A percentile compares a stretch with the other conserved stretches of the same genome.
These are phyloP conservation scores for Hirsutella minnesotensis DNA, from an alignment of 2,329 filamentous ascomycete species.

Conservation along the genomic window DNA sequence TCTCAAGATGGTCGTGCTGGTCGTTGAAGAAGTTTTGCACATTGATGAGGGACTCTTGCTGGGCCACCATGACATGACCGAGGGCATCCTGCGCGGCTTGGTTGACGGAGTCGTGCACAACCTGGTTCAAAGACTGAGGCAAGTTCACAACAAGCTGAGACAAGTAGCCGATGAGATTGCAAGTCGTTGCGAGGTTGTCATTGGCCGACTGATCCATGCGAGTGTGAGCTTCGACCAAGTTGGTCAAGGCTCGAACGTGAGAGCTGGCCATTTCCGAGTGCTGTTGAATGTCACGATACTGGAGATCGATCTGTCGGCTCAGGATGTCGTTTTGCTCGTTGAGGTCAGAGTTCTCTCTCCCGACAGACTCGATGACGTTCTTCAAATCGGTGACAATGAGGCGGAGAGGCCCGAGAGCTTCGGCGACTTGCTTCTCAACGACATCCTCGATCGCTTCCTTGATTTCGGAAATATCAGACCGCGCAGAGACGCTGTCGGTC, in stretches of 20 bases:
- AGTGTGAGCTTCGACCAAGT: background rate
- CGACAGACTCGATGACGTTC: background rate
- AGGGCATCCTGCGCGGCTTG: slow-evolving; percentile 8
- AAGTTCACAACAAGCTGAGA: background rate
- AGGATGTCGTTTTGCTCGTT: slow-evolving; percentile 14
- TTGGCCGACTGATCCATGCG: slow-evolving; percentile 1
- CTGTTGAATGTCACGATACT: slow-evolving; percentile 10
- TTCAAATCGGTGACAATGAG: slow-evolving; percentile 12
- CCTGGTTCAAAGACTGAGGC: slow-evolving; percentile 10
- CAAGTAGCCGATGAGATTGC: background rate
- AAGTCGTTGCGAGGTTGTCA: slow-evolving; percentile 10
- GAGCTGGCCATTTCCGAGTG: slow-evolving; percentile 7
- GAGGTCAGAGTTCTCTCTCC: slow-evolving; percentile 8
- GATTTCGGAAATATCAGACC: background rate
- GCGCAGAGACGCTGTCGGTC: background rate
- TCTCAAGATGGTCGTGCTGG: slow-evolving; percentile 9
- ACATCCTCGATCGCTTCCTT: slow-evolving; percentile 16
- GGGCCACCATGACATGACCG: background rate
- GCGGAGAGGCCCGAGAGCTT: slow-evolving; percentile 17
- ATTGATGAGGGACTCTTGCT: background rate
- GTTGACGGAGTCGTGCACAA: slow-evolving; percentile 6
- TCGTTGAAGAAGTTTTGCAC: slow-evolving; percentile 3
- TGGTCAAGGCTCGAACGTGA: slow-evolving; percentile 3
- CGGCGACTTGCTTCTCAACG: slow-evolving; percentile 18
- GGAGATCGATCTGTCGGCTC: slow-evolving; percentile 15